Evolutionary conservation across 1,284 basidiomycete genomes (phyloP), one percentile per base, ranked within the genome.

Genomic region (Kwoniella shivajii): DNA sequence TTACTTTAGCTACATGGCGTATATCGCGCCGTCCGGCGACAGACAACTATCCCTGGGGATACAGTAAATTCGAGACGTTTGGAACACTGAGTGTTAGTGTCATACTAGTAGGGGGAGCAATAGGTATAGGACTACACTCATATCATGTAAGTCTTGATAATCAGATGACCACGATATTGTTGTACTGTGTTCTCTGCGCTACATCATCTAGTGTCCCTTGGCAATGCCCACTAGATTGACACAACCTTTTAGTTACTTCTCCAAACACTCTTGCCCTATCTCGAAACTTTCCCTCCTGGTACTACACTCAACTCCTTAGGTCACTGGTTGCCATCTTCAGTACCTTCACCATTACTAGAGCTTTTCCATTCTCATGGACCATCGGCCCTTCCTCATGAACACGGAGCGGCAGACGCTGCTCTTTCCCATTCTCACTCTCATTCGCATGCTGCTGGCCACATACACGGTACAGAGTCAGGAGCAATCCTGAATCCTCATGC

Each of bases 51-150:
- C 78, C 78, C 3, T 77, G 72, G 65, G 82, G 83, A 4, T 93
- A 93, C 70, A 88, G 88, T 64, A 98, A 97, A 78, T 94, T 92
- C 67, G 94, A 98, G 77, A 94, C 93, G 4, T 82, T 95, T 41
- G 93, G 93, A 43, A 93, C 92, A 10, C 85, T 89, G 7, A 85
- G 88, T 29, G 88, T 95, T 48, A 88, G 88, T 10, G 78, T 94
- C 43, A 84, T 95, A 49, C 84, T 95, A 46, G 79, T 84, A 9
- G 81, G 89, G 6, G 93, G 93, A 34, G 92, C 92, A 0, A 82
- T 95, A 16, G 94, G 92, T 34, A 94, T 98, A 56, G 93, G 90
- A 4, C 84, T 94, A 64, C 95, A 99, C 80, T 93, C 92, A 1
- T 93, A 92, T 76, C 84, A 78, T 59, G 74, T 76, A 36, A 51